Evolutionary conservation across 1,139 yeast species (phyloP).

Genomic region (Blastobotrys aristatus): DNA sequence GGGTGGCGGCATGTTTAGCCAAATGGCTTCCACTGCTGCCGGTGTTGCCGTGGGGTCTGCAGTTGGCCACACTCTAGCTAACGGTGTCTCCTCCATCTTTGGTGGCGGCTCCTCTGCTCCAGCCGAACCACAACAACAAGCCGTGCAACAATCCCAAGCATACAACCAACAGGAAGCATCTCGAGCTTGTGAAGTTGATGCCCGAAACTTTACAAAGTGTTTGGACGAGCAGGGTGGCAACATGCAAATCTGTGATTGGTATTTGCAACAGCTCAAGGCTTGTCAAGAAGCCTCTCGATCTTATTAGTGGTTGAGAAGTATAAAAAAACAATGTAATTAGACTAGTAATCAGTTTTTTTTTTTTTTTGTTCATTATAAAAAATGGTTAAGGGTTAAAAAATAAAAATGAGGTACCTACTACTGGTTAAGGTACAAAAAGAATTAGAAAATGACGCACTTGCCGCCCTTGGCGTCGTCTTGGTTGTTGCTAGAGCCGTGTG

Average conservation of each 20-base stretch:
- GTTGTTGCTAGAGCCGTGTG: constrained; percentile 57
- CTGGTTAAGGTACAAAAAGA: background rate
- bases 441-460: constrained; percentile 23
- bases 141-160: constrained; percentile 22
- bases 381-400: constrained; percentile 4
- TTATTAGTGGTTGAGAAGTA: constrained; percentile 42
- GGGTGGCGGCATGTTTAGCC: constrained; percentile 92
- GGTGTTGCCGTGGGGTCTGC: constrained; percentile 99
- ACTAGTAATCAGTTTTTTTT: no score
- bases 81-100: constrained; percentile 83
- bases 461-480: constrained; percentile 39
- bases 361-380: no score
- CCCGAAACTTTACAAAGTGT: constrained; percentile 93
- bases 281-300: constrained; percentile 92
- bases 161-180: constrained; percentile 48
- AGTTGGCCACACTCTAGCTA: constrained; percentile 94
- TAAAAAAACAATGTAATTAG: background rate
- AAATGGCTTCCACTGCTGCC: constrained; percentile 98
- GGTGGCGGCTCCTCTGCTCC: constrained; percentile 65
- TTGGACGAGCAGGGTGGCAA: constrained; percentile 89
- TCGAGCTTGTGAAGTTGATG: constrained; percentile 80
- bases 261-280: constrained; percentile 93
- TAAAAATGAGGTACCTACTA: background rate
- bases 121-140: constrained; percentile 31
- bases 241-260: constrained; percentile 95